A percentile compares a stretch with the other conserved stretches of the same genome.
phyloP scores from a whole-genome alignment of 176 grass and related monocot species.

The Bothriochloa decipiens region DNA sequence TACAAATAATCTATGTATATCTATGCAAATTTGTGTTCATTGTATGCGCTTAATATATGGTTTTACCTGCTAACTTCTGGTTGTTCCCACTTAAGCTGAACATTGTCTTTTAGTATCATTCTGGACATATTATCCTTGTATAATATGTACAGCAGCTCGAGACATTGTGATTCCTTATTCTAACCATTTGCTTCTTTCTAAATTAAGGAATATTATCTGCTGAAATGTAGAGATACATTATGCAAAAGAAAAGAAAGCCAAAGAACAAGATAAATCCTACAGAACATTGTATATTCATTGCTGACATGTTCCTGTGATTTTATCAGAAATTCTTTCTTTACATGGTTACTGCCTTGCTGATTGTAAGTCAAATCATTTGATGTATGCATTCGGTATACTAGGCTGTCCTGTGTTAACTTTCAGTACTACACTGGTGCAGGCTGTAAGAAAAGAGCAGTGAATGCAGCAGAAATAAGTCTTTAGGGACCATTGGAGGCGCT shows the following conservation, averaged over 20 bases:
- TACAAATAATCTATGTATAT: background rate
- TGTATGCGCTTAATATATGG: background rate
- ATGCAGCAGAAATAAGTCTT: conserved; percentile 48
- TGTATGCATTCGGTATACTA: conserved; percentile 45
- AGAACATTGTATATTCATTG: conserved; percentile 3
- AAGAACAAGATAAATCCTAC: conserved; percentile 19
- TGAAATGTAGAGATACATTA: background rate
- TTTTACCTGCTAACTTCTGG: conserved; percentile 23
- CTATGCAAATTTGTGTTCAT: background rate
- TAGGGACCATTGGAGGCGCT: conserved; percentile 60
- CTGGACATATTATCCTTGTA: background rate
- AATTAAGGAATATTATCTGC: background rate
- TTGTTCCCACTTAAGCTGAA: background rate
- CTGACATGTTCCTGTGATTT: conserved; percentile 1
- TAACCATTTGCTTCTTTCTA: conserved; percentile 15
- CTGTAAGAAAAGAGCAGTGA: conserved; percentile 62
- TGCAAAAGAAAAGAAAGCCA: conserved; percentile 16
- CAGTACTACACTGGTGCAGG: conserved; percentile 44
- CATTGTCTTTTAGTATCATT: background rate
- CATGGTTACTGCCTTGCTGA: background rate
- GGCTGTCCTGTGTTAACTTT: conserved; percentile 47
- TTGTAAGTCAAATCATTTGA: conserved; percentile 29
- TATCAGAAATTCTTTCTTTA: conserved; percentile 33
- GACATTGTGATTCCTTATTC: conserved; percentile 15
- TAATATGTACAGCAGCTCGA: conserved; percentile 1